Evolutionary conservation across 345 rosid species (phyloP), one percentile per base, ranked within the genome.

Genomic region (Trapa incisa): DNA sequence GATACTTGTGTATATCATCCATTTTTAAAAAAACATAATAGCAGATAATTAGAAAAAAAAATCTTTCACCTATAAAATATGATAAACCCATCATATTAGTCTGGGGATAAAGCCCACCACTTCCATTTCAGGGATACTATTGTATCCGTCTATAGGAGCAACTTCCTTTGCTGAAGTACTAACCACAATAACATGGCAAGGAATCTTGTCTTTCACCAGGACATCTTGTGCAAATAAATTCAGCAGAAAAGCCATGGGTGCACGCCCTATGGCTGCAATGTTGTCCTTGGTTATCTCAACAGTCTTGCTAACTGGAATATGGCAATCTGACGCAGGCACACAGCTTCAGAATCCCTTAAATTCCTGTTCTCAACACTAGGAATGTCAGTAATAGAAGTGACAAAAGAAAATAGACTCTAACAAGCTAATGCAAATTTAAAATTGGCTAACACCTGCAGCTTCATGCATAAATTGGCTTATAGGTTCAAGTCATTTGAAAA

Each of bases 281-380:
- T 74, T 66, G 68, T 74, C 76, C 74, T 79, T 83, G 65, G 76
- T 68, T 72, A 76, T 81, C 68, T 78, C 86, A 70, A n/a, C 65
- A 57, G 68, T 76, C 60, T 39, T 76, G 68, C 70, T 76, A 60
- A 39, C 67, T 61, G 29, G 29, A 64, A 74, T 67, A 75, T 62
- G 71, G 73, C 73, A 68, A 70, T 80, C 84, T 66, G 77, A 71
- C 36, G 61, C 64, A 22, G 73, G 73, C 78, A 81, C 66, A 67
- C 74, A 60, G 75, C 72, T 32, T 66, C 77, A 63, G 74, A 58
- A 54, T 77, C 85, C 74, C 71, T 76, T 64, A 71, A 56, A 71
- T 74, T 80, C 73, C 82, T 83, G 75, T 22, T 82, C 88, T 79
- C 86, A 37, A 62, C 70, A 72, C 71, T 77, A 76, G 80, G 86